Evolutionary conservation across 768 basidiomycete genomes (phyloP).

Genomic region (Lyophyllum decastes): DNA sequence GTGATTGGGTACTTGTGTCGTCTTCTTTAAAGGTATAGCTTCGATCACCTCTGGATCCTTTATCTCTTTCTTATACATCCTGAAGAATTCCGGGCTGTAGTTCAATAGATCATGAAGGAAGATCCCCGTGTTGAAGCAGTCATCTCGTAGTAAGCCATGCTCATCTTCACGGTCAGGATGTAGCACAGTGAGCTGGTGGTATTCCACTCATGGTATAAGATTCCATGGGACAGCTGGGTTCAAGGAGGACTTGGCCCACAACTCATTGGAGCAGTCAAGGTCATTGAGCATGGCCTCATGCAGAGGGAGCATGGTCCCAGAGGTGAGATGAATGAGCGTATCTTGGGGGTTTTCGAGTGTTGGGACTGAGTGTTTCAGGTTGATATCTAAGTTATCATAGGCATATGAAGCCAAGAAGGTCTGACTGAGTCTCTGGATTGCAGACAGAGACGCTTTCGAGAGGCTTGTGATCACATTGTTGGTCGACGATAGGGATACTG

Average conservation of each 20-base stretch:
- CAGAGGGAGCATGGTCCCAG: conserved; percentile 31
- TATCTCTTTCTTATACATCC: conserved; percentile 14
- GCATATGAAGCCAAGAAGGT: conserved; percentile 28
- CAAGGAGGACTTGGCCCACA: conserved; percentile 31
- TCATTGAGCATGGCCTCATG: conserved; percentile 23
- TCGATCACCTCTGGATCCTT: conserved; percentile 25
- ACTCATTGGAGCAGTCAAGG: conserved; percentile 29
- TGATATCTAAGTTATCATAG: conserved; percentile 47
- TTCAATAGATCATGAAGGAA: conserved; percentile 26
- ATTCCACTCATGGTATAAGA: background rate
- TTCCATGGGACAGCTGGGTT: conserved; percentile 18
- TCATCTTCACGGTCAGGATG: no score
- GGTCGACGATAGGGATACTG: conserved; percentile 25
- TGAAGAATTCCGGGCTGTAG: conserved; percentile 12
- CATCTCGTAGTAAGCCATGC: conserved; percentile 13
- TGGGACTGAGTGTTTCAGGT: conserved; percentile 16
- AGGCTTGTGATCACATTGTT: conserved; percentile 23
- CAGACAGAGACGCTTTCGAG: conserved; percentile 18
- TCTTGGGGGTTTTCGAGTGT: conserved; percentile 27
- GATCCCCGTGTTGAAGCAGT: conserved; percentile 29
- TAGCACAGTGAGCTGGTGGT: no score
- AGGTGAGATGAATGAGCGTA: conserved; percentile 33
- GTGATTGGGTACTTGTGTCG: conserved; percentile 16
- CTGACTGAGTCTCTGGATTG: conserved; percentile 20
- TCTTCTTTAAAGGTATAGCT: conserved; percentile 14